Evolutionary conservation across 2,329 filamentous ascomycete genomes (phyloP), one percentile per base, ranked within the genome.

Genomic region (Dactylonectria estremocensis): DNA sequence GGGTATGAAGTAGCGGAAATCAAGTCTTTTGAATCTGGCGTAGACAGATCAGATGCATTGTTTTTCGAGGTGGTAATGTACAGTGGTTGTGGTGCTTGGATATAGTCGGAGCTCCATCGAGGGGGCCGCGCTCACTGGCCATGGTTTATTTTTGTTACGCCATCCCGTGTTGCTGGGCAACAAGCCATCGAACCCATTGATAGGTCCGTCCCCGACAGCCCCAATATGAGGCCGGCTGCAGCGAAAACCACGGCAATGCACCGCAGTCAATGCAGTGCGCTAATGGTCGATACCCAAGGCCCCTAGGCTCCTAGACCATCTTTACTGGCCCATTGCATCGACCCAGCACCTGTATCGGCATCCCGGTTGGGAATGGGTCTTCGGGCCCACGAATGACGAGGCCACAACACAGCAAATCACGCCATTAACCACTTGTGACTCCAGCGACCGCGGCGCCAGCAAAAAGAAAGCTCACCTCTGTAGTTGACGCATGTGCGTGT

Each of bases 91-190:
- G 66, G 61, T 60, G 61, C 46, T 72, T 65, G 66, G 53, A 61
- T 59, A 61, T 61, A 43, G 40, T 43, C 40, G 40, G 16, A 43
- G 40, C 67, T 72, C 67, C 58, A 61, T 65, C 67, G 56, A 31
- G 56, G 55, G 31, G 31, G 40, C 55, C 22, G 28, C 28, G 55
- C 55, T 46, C 18, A n/a, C 16, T 37, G 56, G 45, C 14, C n/a
- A 22, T 50, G 57, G 72, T 74, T 76, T 75, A 72, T 76, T 75
- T 72, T 72, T 71, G 74, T 75, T 76, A 74, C 72, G 61, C 16
- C n/a, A 9, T 43, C 37, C 7, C 10, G 6, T 13, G 75, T 77
- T 77, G 74, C 75, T 59, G 50, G 65, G 75, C 74, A 76, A 76
- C 74, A 45, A 40, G 16, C 54, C 56, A 64, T 61, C 57, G 43